These are phyloP conservation scores for Meyerozyma sp. DNA, from an alignment of 1,139 yeast genomes.

Conservation along the genomic window DNA sequence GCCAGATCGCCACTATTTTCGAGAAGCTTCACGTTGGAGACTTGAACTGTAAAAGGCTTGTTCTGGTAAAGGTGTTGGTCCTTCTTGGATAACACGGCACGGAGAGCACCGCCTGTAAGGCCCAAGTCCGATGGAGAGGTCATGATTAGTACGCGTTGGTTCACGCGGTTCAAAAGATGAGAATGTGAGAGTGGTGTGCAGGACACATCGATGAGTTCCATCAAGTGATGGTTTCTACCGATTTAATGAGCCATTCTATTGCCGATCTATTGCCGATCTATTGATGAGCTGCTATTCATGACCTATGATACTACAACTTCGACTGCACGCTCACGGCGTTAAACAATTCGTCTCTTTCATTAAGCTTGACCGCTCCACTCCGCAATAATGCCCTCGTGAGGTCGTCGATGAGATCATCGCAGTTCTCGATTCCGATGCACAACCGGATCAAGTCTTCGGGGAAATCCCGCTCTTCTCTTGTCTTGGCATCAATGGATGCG, in stretches of 20 bases:
- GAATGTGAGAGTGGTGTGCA: background rate
- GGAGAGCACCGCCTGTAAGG: constrained; percentile 8
- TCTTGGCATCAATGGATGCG: constrained; percentile 88
- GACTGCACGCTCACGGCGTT: constrained; percentile 40
- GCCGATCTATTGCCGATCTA: too few relatives aligned
- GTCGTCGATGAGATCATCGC: constrained; percentile 65
- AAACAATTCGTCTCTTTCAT: constrained; percentile 38
- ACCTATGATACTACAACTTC: constrained; percentile 21
- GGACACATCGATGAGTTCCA: too few relatives aligned
- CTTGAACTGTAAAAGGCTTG: constrained; percentile 40
- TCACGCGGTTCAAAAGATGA: background rate
- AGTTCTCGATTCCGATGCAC: constrained; percentile 81
- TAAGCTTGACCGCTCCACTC: constrained; percentile 55
- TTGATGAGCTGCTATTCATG: background rate
- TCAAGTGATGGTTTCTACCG: too few relatives aligned
- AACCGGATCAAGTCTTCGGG: constrained; percentile 88
- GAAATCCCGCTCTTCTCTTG: constrained; percentile 79
- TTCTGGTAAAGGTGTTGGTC: constrained; percentile 3
- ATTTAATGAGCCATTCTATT: too few relatives aligned
- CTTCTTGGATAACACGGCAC: constrained; percentile 1
- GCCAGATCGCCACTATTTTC: constrained; percentile 34
- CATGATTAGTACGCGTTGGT: constrained; percentile 12
- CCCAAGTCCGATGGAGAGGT: constrained; percentile 16
- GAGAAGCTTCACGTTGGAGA: constrained; percentile 42
- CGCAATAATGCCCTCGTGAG: constrained; percentile 62